Percentiles rank a stretch among this genome's conserved stretches.
Conservation (phyloP, 106 monocot genomes). For the Allium cepa region DNA sequence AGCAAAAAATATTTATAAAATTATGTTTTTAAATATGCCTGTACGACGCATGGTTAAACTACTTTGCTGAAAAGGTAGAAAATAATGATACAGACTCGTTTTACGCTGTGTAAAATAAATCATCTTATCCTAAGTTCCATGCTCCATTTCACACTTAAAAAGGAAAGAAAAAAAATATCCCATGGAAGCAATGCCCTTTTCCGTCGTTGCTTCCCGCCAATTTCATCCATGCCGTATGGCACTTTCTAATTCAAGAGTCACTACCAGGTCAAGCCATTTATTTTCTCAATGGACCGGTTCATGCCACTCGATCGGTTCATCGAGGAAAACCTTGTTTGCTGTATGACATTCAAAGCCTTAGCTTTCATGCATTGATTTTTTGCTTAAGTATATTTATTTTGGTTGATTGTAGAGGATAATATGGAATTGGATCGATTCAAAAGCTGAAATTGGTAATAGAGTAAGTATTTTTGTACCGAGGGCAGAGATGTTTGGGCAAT, state of each 20-base stretch:
- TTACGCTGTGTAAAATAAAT: too few relatives aligned
- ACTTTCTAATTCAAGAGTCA: neutral
- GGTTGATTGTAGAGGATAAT: slow-evolving; percentile 27
- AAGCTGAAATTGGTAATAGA: slow-evolving; percentile 9
- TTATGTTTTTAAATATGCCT: too few relatives aligned
- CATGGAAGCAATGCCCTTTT: neutral
- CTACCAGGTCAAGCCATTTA: neutral
- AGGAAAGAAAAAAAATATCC: neutral
- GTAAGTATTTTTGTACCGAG: slow-evolving; percentile 30
- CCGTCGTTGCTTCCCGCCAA: neutral
- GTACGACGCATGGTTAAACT: too few relatives aligned
- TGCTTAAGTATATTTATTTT: neutral
- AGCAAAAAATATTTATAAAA: too few relatives aligned
- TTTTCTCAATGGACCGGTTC: slow-evolving; percentile 23
- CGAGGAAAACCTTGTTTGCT: slow-evolving; percentile 19
- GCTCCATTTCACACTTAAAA: too few relatives aligned
- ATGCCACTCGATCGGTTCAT: slow-evolving; percentile 20
- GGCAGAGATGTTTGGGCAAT: slow-evolving; percentile 95
- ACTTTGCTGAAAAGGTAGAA: too few relatives aligned
- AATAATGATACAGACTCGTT: too few relatives aligned
- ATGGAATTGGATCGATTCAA: slow-evolving; percentile 29
- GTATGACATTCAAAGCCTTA: slow-evolving; percentile 14
- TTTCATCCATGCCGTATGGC: neutral
- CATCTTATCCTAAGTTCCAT: too few relatives aligned
- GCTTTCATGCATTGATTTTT: neutral